Percentiles rank a stretch among this genome's conserved stretches.
phyloP scores from a whole-genome alignment of 2,329 filamentous ascomycete species.

The Penicillium sp. region DNA sequence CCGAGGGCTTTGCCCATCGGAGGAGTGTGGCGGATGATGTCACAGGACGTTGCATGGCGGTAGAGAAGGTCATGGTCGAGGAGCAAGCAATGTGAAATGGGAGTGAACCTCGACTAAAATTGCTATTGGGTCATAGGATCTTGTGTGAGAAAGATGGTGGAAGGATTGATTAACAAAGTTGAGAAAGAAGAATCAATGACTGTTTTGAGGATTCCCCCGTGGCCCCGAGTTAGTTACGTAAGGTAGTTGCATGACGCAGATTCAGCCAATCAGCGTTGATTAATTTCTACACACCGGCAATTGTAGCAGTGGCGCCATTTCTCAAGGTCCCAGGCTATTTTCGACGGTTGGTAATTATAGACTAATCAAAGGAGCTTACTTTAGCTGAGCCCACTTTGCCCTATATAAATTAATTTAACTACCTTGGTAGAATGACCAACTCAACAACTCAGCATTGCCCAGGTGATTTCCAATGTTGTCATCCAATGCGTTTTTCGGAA shows the following conservation, averaged over 20 bases:
- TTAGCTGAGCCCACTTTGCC: background rate
- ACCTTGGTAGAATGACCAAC: background rate
- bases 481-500: slow-evolving; percentile 16
- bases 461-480: background rate
- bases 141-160: slow-evolving; percentile 9
- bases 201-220: slow-evolving; percentile 27
- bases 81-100: slow-evolving; percentile 2
- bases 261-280: slow-evolving; percentile 38
- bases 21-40: slow-evolving; percentile 50
- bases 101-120: slow-evolving; percentile 2
- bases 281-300: slow-evolving; percentile 39
- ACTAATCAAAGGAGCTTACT: background rate
- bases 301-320: slow-evolving; percentile 30
- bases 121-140: slow-evolving; percentile 21
- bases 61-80: slow-evolving; percentile 43
- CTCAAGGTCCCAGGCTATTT: slow-evolving; percentile 7
- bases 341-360: background rate
- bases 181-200: slow-evolving; percentile 18
- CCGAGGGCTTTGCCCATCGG: slow-evolving; percentile 40
- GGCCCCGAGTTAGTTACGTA: slow-evolving; percentile 27
- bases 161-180: slow-evolving; percentile 4
- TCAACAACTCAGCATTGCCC: background rate
- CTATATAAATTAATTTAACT: background rate
- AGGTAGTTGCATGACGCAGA: slow-evolving; percentile 22
- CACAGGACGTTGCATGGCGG: slow-evolving; percentile 40